Evolutionary conservation across 306 rosid genomes (phyloP), one percentile per base, ranked within the genome.

Genomic region (Alnus rubra): DNA sequence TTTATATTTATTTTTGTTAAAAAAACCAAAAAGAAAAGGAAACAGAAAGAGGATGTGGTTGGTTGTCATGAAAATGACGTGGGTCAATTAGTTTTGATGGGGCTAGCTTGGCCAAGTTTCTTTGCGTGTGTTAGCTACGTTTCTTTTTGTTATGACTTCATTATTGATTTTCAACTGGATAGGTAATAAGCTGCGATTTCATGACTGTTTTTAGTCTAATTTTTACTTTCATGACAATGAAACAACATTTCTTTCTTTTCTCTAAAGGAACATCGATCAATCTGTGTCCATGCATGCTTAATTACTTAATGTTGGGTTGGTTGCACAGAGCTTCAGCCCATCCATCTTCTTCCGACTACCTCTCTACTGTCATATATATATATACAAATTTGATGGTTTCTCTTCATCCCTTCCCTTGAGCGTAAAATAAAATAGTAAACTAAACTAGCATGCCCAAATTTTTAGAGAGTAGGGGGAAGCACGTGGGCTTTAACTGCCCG

Each of bases 61-160:
- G 64, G 35, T 58, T 58, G 64, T 58, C 64, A 58, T 10, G 37
- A 58, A 9, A 58, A 28, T 58, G 15, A 28, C 35, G 31, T 58
- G 5, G 5, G 10, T 9, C 14, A 23, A 19, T 58, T 23, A 28
- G 35, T 23, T 14, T 9, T 2, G 15, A 19, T 9, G 35, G 64
- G 64, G 4, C 28, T 23, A 23, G 28, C 28, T 23, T 23, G 28
- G 28, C 33, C 74, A n/a, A 37, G 56, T 33, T 52, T 74, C 74
- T 82, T 73, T 78, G 73, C 51, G 76, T 52, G 65, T 11, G 14
- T 42, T 54, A 62, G 62, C 2, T 42, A 42, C 7, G 74, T 69
- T 76, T 62, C 23, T 48, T 60, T 76, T 5, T n/a, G 13, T 58
- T 68, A 28, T 59, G 63, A 79, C 73, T 59, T 58, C 16, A 23